These are phyloP conservation scores for Xerocomus minutiporus DNA, from an alignment of 1,284 basidiomycete species.

Conservation along the genomic window DNA sequence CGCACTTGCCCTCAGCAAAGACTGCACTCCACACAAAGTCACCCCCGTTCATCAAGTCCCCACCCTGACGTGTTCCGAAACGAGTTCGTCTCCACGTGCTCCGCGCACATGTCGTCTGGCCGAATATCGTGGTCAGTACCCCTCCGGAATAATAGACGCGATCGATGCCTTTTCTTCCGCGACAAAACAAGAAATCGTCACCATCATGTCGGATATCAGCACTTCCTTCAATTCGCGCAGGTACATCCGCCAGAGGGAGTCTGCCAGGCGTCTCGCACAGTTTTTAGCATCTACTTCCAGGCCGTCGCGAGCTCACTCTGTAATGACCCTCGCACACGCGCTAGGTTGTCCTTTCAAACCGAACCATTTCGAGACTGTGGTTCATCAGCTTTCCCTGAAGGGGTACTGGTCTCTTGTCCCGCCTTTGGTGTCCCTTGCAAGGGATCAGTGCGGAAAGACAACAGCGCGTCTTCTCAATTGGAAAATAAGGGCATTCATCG, in stretches of 20 bases:
- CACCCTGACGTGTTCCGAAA: background rate
- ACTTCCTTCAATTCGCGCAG: slow-evolving; percentile 25
- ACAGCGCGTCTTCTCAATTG: slow-evolving; percentile 63
- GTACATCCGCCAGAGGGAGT: slow-evolving; percentile 38
- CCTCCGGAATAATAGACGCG: slow-evolving; percentile 22
- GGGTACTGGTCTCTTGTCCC: slow-evolving; percentile 51
- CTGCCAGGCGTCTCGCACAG: slow-evolving; percentile 42
- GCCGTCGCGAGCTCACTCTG: slow-evolving; percentile 39
- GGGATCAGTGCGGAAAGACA: slow-evolving; percentile 42
- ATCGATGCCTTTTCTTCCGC: slow-evolving; percentile 24
- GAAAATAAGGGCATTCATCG: slow-evolving; percentile 55
- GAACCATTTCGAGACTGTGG: slow-evolving; percentile 55
- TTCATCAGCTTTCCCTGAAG: slow-evolving; percentile 42
- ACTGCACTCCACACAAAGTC: slow-evolving; percentile 8
- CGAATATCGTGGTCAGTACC: slow-evolving; percentile 18
- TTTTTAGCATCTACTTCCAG: slow-evolving; percentile 39
- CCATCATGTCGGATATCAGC: slow-evolving; percentile 21
- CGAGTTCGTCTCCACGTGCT: background rate
- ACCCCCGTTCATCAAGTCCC: background rate
- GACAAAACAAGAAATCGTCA: slow-evolving; percentile 22
- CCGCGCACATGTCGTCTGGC: background rate
- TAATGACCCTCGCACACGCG: slow-evolving; percentile 45
- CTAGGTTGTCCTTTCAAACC: slow-evolving; percentile 48
- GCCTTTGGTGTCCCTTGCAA: slow-evolving; percentile 43
- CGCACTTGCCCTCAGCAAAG: slow-evolving; percentile 18